Percentiles rank a stretch among this genome's conserved stretches.
Conservation (phyloP, 139 green algal species). For the Chlorella sp. region DNA sequence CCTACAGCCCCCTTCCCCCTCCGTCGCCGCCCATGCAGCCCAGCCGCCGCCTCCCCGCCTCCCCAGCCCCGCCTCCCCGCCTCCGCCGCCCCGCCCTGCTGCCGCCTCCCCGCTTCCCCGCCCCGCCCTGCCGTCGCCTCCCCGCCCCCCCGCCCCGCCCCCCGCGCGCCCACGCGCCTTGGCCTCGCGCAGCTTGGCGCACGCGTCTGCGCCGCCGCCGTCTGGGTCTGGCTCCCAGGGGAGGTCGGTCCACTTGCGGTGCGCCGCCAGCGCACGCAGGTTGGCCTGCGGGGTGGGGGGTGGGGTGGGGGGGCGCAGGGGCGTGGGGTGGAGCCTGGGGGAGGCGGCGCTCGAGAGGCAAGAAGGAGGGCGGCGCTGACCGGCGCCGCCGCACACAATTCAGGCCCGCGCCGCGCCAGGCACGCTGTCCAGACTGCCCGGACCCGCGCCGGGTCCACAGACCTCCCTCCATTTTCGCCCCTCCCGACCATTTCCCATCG, state of each 20-base stretch:
- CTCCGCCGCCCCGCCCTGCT: background rate
- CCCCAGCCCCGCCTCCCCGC: background rate
- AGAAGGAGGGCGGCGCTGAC: no score
- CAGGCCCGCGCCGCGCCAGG: no score
- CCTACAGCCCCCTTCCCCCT: background rate
- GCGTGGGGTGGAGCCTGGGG: no score
- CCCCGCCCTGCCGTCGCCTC: background rate
- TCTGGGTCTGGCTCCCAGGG: conserved; percentile 16
- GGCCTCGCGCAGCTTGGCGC: background rate
- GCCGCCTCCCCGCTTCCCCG: background rate
- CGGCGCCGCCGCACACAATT: no score
- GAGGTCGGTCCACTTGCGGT: conserved; percentile 59
- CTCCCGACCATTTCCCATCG: no score
- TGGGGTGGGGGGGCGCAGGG: no score
- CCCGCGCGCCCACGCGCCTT: conserved; percentile 1
- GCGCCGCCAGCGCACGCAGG: conserved; percentile 31
- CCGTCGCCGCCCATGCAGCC: background rate
- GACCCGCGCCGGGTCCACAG: no score
- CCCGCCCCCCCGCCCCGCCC: background rate
- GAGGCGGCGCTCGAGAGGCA: no score
- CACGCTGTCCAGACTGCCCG: no score
- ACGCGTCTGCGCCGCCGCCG: no score
- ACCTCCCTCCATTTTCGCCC: no score
- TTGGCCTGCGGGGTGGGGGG: no score
- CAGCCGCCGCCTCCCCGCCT: background rate